Evolutionary conservation across 208 protist genomes (phyloP).

Genomic region (Novymonas esmeraldas): DNA sequence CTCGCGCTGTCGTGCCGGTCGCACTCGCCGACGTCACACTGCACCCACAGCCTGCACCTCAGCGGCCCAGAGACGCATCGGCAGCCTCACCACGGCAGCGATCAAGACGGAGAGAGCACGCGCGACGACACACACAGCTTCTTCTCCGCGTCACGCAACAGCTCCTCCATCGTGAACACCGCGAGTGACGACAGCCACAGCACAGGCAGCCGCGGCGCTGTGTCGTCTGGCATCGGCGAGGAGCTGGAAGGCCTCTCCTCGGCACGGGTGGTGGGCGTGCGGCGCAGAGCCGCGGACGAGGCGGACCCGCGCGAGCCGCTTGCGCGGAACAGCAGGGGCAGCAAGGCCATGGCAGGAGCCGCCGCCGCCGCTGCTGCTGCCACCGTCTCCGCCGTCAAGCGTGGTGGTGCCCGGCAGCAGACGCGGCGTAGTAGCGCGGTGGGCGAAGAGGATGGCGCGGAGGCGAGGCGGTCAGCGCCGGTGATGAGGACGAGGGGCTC

Average conservation of each 20-base stretch:
- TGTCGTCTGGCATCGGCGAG: conserved; percentile 1
- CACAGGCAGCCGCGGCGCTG: conserved; percentile 14
- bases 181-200: conserved; percentile 16
- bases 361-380: not conserved
- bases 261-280: not conserved
- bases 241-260: not conserved
- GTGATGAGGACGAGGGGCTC: too few relatives aligned
- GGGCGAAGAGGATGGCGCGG: too few relatives aligned
- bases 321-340: not conserved
- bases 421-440: too few relatives aligned
- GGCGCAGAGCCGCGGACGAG: not conserved
- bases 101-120: conserved; percentile 15
- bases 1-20: conserved; percentile 2
- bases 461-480: not conserved
- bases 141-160: conserved; percentile 20
- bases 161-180: conserved; percentile 26
- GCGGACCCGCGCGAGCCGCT: not conserved
- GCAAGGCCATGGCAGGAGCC: not conserved
- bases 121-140: conserved; percentile 15
- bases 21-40: conserved; percentile 7
- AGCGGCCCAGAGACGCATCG: not conserved
- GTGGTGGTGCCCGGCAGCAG: not conserved
- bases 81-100: conserved; percentile 2
- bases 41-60: conserved; percentile 5
- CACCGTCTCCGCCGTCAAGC: not conserved